These are phyloP conservation scores for Lanmaoa pseudosensibilis DNA, from an alignment of 768 basidiomycete species.

Conservation along the genomic window DNA sequence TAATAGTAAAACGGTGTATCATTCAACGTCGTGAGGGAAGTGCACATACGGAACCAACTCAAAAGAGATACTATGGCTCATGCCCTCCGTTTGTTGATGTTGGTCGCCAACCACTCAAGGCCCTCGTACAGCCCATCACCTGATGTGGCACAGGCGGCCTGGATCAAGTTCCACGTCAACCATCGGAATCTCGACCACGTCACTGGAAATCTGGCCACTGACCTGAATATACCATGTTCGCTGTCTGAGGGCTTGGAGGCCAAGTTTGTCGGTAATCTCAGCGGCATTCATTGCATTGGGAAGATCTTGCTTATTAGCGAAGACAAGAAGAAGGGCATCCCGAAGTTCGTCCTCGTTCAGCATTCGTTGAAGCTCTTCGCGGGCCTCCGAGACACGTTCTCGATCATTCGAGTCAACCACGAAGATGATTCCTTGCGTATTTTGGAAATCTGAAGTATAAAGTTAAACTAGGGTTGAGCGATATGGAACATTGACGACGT, in stretches of 20 bases:
- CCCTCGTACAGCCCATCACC: constrained; percentile 99
- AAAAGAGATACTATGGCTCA: constrained; percentile 42
- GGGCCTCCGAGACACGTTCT: constrained; percentile 98
- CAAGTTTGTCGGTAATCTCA: constrained; percentile 99
- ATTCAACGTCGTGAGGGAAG: constrained; percentile 56
- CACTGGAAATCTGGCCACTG: constrained; percentile 26
- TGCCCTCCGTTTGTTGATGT: constrained; percentile 78
- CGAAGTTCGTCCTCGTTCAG: constrained; percentile 99
- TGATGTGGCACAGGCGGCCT: constrained; percentile 98
- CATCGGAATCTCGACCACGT: constrained; percentile 1
- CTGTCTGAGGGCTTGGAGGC: constrained; percentile 95
- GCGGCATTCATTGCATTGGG: constrained; percentile 99
- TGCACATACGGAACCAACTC: constrained; percentile 45
- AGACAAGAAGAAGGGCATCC: constrained; percentile 96
- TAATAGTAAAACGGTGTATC: constrained; percentile 46
- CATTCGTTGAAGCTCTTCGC: constrained; percentile 99
- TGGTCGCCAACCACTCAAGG: constrained; percentile 92
- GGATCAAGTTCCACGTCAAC: constrained; percentile 19
- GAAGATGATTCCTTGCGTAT: constrained; percentile 99
- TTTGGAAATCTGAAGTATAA: constrained; percentile 87
- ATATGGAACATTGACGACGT: constrained; percentile 37
- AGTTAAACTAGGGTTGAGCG: constrained; percentile 13
- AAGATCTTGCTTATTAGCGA: constrained; percentile 99
- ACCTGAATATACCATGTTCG: constrained; percentile 98
- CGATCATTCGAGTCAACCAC: constrained; percentile 99